Evolutionary conservation across 2,329 filamentous ascomycete species (phyloP).

Genomic region (Nothophaeocryptopus gaeumannii): DNA sequence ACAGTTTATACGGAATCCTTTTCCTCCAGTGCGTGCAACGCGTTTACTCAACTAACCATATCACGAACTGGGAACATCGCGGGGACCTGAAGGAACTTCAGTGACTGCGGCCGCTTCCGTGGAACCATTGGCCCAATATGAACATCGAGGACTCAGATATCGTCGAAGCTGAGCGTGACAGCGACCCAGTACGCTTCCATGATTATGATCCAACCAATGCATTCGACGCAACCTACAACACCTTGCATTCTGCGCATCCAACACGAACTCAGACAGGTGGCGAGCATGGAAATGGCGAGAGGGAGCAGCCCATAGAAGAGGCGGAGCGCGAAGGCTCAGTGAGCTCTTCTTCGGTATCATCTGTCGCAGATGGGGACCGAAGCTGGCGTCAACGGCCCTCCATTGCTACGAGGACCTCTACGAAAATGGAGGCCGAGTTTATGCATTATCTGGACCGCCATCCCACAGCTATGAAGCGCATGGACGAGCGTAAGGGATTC

Average conservation of each 20-base stretch:
- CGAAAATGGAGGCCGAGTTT: slow-evolving; percentile 44
- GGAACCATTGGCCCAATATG: slow-evolving; percentile 30
- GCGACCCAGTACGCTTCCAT: slow-evolving; percentile 43
- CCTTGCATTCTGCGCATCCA: slow-evolving; percentile 3
- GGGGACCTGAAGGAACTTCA: too few relatives aligned
- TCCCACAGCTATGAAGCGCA: slow-evolving; percentile 66
- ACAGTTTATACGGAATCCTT: too few relatives aligned
- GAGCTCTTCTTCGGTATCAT: slow-evolving; percentile 23
- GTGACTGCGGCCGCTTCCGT: too few relatives aligned
- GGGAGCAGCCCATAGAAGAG: slow-evolving; percentile 34
- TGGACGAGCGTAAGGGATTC: slow-evolving; percentile 43
- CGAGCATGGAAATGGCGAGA: neutral
- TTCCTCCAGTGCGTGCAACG: too few relatives aligned
- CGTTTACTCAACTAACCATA: too few relatives aligned
- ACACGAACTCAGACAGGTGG: slow-evolving; percentile 1
- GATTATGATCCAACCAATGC: slow-evolving; percentile 15
- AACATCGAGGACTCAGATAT: slow-evolving; percentile 57
- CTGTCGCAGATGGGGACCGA: neutral
- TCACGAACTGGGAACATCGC: too few relatives aligned
- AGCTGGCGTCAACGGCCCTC: slow-evolving; percentile 3
- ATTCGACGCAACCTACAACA: slow-evolving; percentile 1
- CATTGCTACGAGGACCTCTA: slow-evolving; percentile 21
- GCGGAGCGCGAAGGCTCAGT: slow-evolving; percentile 47
- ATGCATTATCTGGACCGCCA: slow-evolving; percentile 59
- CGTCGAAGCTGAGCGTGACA: slow-evolving; percentile 55